phyloP scores from a whole-genome alignment of 345 rosid genomes.

The Heritiera fomes region DNA sequence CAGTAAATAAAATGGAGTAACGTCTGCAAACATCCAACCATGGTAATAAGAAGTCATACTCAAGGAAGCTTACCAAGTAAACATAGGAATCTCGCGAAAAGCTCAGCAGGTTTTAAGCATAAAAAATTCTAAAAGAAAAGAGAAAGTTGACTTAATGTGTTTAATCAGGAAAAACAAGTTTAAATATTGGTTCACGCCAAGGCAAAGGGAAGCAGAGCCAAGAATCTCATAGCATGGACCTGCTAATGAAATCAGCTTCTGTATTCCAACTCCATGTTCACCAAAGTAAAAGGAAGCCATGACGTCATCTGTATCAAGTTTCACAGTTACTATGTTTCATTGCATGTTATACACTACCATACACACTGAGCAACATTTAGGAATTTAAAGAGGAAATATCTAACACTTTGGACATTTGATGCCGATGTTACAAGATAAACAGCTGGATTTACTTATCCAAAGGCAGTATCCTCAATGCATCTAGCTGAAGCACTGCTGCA shows the following conservation, averaged over 20 bases:
- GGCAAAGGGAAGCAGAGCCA: conserved; percentile 5
- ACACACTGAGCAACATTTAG: conserved; percentile 13
- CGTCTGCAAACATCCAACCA: conserved; percentile 46
- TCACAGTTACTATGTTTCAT: conserved; percentile 17
- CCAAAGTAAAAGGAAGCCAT: conserved; percentile 15
- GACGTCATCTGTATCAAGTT: conserved; percentile 15
- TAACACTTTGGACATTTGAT: conserved; percentile 8
- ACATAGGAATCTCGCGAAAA: not conserved
- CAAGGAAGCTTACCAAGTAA: not conserved
- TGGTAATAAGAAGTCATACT: conserved; percentile 15
- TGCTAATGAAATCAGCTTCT: conserved; percentile 7
- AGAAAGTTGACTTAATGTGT: not conserved
- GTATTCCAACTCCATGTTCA: conserved; percentile 20
- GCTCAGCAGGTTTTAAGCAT: not conserved
- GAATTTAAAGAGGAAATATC: conserved; percentile 7
- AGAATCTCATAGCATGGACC: conserved; percentile 6
- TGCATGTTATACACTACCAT: conserved; percentile 3
- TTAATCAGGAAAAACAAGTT: not conserved
- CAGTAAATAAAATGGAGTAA: conserved; percentile 81
- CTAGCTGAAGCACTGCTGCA: conserved; percentile 16
- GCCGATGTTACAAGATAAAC: not conserved
- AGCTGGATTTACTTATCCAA: conserved; percentile 19
- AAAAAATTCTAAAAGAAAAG: conserved; percentile 3
- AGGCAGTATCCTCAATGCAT: conserved; percentile 23
- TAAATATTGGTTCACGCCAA: not conserved